Base-by-base conservation (phyloP, 1,284 basidiomycete genomes). In the Taiwanofungus camphoratus region DNA sequence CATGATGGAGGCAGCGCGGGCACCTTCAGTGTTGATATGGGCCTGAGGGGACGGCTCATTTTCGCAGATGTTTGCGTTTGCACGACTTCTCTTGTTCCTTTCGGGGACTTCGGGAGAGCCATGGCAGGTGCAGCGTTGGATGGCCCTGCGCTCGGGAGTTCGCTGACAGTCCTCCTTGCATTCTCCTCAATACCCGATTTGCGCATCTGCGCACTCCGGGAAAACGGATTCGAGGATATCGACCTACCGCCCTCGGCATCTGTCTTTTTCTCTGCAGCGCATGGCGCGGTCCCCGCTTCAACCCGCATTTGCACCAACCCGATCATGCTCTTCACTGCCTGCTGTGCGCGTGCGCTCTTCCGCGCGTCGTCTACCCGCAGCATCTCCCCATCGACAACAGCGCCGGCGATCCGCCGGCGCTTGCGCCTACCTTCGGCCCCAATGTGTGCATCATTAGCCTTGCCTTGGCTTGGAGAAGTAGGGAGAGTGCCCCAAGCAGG, bases 401-500 rank as follows among this genome's bases (percentile, higher is more conserved):
- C 22, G 33, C 23, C 37, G 41, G 21, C 41, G 37, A 48, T 48
- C 4, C 26, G 16, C 4, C 26, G 16, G 0, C 45, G 46, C 41
- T 41, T 48, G 6, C 26, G 11, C 15, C 36, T 33, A 7, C 8
- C 15, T 16, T 13, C 26, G 26, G 26, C 9, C 19, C n/a, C 19
- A n/a, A 29, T 21, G 6, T 18, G 37, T 19, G 23, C 37, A 12
- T 37, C 12, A 12, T 24, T 31, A n/a, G 5, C 11, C 15, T 20
- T 30, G 18, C 7, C 40, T 8, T 5, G 7, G 23, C 27, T 18
- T 27, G n/a, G 23, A 8, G 3, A 45, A 1, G 40, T 23, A 12
- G 52, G 52, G 9, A 61, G 49, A 5, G 36, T 33, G 23, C 46
- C 52, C 70, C 70, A 74, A 12, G 68, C 61, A 2, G 68, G 70